These are phyloP conservation scores for Rhododendron henanense DNA, from an alignment of 148 eudicot genomes.

Conservation along the genomic window DNA sequence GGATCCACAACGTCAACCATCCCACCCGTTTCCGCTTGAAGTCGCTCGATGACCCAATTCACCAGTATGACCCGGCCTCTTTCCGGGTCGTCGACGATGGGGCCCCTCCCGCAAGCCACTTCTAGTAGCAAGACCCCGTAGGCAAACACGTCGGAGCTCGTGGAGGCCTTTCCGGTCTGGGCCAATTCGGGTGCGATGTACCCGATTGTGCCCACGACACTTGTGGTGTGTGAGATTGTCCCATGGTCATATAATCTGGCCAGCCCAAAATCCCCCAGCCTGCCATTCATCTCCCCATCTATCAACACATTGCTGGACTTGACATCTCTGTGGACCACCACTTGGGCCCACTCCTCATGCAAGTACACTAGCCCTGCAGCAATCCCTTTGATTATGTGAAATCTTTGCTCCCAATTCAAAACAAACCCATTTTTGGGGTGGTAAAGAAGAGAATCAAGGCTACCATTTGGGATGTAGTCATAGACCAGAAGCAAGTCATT, in stretches of 20 bases:
- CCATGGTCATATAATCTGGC: slow-evolving; percentile 30
- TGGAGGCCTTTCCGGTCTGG: slow-evolving; percentile 26
- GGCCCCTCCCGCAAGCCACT: slow-evolving; percentile 27
- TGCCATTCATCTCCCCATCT: slow-evolving; percentile 27
- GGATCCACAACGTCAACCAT: slow-evolving; percentile 25
- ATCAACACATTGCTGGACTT: slow-evolving; percentile 35
- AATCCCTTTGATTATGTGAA: slow-evolving; percentile 27
- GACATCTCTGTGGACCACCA: slow-evolving; percentile 37
- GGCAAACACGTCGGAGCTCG: slow-evolving; percentile 24
- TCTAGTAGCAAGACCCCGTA: slow-evolving; percentile 36
- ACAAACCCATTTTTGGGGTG: neutral
- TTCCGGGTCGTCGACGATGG: slow-evolving; percentile 7
- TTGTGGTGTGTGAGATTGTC: slow-evolving; percentile 17
- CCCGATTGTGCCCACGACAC: slow-evolving; percentile 36
- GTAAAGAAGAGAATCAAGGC: slow-evolving; percentile 23
- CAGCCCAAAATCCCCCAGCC: slow-evolving; percentile 34
- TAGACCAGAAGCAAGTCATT: slow-evolving; percentile 20
- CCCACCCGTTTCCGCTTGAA: slow-evolving; percentile 12
- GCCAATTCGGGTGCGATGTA: slow-evolving; percentile 34
- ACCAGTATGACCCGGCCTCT: slow-evolving; percentile 11
- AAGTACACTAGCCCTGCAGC: slow-evolving; percentile 27
- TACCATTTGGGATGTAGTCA: slow-evolving; percentile 24
- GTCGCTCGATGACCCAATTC: slow-evolving; percentile 21
- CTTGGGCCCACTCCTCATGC: slow-evolving; percentile 33
- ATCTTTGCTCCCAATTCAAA: slow-evolving; percentile 31